Evolutionary conservation across 805 yeast genomes (phyloP), one percentile per base, ranked within the genome.

Genomic region (Zygoascus biomembranicola): DNA sequence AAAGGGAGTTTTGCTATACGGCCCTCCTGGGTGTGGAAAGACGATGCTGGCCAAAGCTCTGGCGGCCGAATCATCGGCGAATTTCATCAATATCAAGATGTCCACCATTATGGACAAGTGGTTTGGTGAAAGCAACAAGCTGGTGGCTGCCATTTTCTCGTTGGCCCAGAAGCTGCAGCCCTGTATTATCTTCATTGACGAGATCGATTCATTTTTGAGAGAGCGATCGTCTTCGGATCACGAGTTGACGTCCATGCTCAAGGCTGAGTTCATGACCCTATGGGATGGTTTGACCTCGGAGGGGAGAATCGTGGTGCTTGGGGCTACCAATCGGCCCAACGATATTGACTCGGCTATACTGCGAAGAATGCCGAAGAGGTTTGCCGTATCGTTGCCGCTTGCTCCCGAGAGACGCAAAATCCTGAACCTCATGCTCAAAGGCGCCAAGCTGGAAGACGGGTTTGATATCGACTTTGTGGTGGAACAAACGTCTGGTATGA

Each of bases 71-170:
- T 84, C 95, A 59, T 89, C 88, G 0, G 98, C 98, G 0, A 89
- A 84, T 61, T 92, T 92, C 70, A 78, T 92, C 49, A 89, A 90
- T 62, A 85, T 92, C 50, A 78, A 96, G 67, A 87, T 92, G 95
- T 89, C 96, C 26, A 82, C 92, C 2, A 81, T 92, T 16, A 87
- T 90, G 92, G 97, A 94, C 70, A 92, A 92, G 69, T 92, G 97
- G 96, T 92, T 88, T 66, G 99, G 99, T 14, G 98, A 92, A 69
- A 82, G 92, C 31, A 92, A 94, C 69, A 94, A 94, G 71, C 82
- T 90, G 49, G 94, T 89, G 1, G 95, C 90, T 59, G 98, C 97
- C 0, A 80, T 92, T 37, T 92, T 92, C 66, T 84, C 96, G 8
- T 75, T 92, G 53, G 98, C 97, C 3, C 76, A 79, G 56, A 92